Percentiles rank a stretch among this genome's conserved stretches.
These are phyloP conservation scores for Suillus variegatus DNA, from an alignment of 768 basidiomycete species.

Conservation along the genomic window DNA sequence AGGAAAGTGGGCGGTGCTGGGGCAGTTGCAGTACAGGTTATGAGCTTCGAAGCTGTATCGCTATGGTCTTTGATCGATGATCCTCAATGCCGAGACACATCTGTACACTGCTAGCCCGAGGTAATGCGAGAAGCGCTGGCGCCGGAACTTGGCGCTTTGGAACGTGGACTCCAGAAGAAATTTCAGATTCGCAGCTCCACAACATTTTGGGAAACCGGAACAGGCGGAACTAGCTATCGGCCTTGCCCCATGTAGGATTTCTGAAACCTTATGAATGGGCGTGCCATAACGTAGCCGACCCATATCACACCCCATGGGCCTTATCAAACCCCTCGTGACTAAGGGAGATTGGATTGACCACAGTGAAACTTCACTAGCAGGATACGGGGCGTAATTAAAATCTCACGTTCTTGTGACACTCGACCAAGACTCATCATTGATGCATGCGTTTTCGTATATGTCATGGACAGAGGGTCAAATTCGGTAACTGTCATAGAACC, in stretches of 20 bases:
- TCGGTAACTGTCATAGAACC: not conserved
- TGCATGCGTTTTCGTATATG: not conserved
- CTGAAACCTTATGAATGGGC: not conserved
- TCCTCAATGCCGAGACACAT: not conserved
- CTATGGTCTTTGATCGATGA: not conserved
- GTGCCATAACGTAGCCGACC: not conserved
- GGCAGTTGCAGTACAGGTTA: not conserved
- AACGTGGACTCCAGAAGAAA: not conserved
- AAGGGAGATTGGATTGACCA: not conserved
- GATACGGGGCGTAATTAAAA: too few relatives aligned
- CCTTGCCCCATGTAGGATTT: not conserved
- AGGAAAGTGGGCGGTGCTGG: not conserved
- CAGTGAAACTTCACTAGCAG: not conserved
- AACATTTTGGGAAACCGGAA: not conserved
- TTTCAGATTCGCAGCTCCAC: not conserved
- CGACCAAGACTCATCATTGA: not conserved
- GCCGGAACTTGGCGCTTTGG: not conserved
- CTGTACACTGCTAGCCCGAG: not conserved
- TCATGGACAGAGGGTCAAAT: not conserved
- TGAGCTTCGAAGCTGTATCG: not conserved
- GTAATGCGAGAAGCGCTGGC: not conserved
- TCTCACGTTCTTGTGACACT: conserved; percentile 1
- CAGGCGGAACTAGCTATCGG: not conserved
- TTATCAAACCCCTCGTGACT: not conserved
- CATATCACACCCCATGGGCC: not conserved